A percentile compares a stretch with the other conserved stretches of the same genome.
Conservation (phyloP, 2,329 filamentous ascomycete species). For the Fusarium sp. region DNA sequence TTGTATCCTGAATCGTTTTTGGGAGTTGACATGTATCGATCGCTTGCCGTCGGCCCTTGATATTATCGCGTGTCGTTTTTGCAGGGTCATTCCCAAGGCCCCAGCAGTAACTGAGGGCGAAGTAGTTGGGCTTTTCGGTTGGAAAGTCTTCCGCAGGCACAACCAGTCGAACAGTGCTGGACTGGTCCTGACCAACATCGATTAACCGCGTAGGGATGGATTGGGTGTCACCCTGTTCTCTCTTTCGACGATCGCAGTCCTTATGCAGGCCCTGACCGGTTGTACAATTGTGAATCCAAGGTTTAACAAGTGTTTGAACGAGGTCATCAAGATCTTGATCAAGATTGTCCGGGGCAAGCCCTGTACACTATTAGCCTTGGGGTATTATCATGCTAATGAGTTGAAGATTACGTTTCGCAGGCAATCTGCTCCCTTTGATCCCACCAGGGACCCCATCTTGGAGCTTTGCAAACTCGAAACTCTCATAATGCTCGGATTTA, state of each 20-base stretch:
- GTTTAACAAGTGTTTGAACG: not conserved
- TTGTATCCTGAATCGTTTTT: not conserved
- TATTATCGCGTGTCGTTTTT: not conserved
- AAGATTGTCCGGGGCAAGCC: not conserved
- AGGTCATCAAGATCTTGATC: not conserved
- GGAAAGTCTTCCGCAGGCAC: not conserved
- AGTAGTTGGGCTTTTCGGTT: not conserved
- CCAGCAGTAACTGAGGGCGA: slow-evolving; percentile 7
- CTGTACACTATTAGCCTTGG: not conserved
- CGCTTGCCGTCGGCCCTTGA: not conserved
- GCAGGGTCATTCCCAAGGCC: not conserved
- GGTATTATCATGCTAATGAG: not conserved
- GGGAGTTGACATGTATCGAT: not conserved
- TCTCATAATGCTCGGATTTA: not conserved
- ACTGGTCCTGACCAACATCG: not conserved
- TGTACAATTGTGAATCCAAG: not conserved
- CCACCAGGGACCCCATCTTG: not conserved
- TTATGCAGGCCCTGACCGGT: not conserved
- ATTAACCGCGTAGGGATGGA: not conserved
- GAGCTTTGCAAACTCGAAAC: not conserved
- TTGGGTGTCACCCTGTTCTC: not conserved
- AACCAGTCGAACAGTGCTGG: not conserved
- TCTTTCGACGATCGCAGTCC: not conserved
- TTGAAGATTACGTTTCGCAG: not conserved
- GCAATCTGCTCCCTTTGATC: not conserved